phyloP scores from a whole-genome alignment of 768 basidiomycete genomes.

The Saitozyma sp. region DNA sequence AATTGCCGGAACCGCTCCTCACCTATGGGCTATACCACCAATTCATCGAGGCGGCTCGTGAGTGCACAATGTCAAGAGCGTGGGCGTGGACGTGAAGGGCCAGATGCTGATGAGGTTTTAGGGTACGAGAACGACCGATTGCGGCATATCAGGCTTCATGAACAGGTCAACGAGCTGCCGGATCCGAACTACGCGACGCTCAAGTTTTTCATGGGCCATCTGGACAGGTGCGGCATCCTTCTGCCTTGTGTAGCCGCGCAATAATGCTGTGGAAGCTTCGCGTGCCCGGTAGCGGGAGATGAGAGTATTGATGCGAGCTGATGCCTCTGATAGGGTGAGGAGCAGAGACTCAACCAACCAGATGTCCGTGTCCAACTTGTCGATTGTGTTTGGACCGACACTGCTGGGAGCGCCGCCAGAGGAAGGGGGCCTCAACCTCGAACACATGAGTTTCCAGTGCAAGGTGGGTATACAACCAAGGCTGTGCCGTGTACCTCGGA shows the following conservation, averaged over 20 bases:
- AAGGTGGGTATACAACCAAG: slow-evolving; percentile 43
- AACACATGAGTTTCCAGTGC: slow-evolving; percentile 57
- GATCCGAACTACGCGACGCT: slow-evolving; percentile 98
- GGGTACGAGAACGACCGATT: slow-evolving; percentile 81
- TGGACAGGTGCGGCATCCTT: slow-evolving; percentile 68
- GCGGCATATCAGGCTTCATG: slow-evolving; percentile 92
- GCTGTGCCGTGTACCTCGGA: background rate
- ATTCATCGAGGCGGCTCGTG: slow-evolving; percentile 94
- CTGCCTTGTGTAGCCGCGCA: background rate
- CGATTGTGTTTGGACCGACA: slow-evolving; percentile 98
- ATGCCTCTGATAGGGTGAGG: slow-evolving; percentile 61
- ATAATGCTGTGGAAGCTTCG: too few species aligned
- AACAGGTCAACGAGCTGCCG: slow-evolving; percentile 94
- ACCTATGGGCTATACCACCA: slow-evolving; percentile 80
- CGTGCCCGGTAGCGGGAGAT: too few species aligned
- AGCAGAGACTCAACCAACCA: slow-evolving; percentile 75
- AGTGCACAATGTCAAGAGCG: slow-evolving; percentile 48
- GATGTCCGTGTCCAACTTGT: slow-evolving; percentile 89
- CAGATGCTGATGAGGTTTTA: slow-evolving; percentile 60
- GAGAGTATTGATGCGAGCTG: background rate
- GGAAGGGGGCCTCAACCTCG: slow-evolving; percentile 52
- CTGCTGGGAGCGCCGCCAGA: slow-evolving; percentile 70
- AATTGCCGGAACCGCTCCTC: slow-evolving; percentile 89
- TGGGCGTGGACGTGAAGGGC: background rate
- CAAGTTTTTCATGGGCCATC: slow-evolving; percentile 91